Base-by-base conservation (phyloP, 352 stramenopile genomes). In the Globisporangium ultimum region DNA sequence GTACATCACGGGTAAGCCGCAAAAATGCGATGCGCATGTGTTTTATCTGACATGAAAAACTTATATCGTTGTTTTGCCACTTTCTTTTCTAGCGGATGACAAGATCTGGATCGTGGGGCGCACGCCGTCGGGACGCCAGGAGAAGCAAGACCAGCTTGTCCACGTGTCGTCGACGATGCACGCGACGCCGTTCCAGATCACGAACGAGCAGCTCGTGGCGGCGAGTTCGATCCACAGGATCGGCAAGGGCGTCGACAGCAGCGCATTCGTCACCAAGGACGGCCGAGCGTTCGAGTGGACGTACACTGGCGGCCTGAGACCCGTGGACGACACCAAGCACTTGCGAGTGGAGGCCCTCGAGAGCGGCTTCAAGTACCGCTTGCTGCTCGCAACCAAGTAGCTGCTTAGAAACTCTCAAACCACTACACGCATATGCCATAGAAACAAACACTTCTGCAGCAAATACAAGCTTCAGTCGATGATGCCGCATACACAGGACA, bases 231-330 rank as follows among this genome's bases (percentile, higher is more conserved):
- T 94, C 20, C 54, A 73, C 15, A 76, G 79, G 56, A 77, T 94
- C 18, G 83, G 85, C 62, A 88, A 89, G 56, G 85, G 85, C n/a
- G 78, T 94, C 14, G 71, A 93, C 66, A 89, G 74, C 45, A 87
- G 76, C 43, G 70, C 72, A 18, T 88, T 94, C 53, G 40, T 91
- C 50, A 92, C 83, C n/a, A 48, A 63, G 2, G 78, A 93, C 51
- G 85, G 85, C 41, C 63, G 66, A 42, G 80, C 72, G 10, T 94
- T 83, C 55, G 85, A 91, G 68, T 94, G 85, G 85, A 83, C 71
- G 43, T 86, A 87, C 53, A 71, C 78, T 28, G 59, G 58, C 48
- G 85, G 83, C 20, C 63, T 94, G 40, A 74, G 79, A 48, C 60
- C 55, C 5, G 61, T 90, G 41, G 57, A 75, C 21, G 74, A 72